A percentile compares a stretch with the other conserved stretches of the same genome.
Conservation (phyloP, 345 rosid species). For the Pseudoturritis turrita region DNA sequence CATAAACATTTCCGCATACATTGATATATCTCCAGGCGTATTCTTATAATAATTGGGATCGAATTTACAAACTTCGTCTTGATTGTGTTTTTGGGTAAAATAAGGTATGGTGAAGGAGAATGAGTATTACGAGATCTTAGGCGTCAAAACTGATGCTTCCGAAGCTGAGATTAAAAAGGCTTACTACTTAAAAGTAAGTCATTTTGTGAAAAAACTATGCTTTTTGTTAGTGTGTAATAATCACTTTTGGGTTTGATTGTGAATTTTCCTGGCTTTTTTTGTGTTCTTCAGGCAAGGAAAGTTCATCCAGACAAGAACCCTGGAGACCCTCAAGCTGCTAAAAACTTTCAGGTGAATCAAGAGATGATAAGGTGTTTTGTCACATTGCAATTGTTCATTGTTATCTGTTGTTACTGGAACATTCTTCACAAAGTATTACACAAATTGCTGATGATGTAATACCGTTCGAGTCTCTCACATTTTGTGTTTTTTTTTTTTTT, state of each 20-base stretch:
- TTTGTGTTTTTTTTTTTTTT: not conserved
- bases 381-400: not conserved
- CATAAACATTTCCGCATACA: not conserved
- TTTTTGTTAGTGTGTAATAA: not conserved
- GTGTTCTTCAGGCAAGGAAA: conserved; percentile 59
- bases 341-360: conserved; percentile 72
- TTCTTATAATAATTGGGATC: not conserved
- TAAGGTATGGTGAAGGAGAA: conserved; percentile 64
- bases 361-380: not conserved
- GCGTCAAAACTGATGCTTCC: conserved; percentile 62
- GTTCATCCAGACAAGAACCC: conserved; percentile 99
- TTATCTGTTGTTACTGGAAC: not conserved
- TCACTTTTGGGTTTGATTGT: not conserved
- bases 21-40: not conserved
- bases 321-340: conserved; percentile 84
- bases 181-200: conserved; percentile 72
- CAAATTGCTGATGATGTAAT: not conserved
- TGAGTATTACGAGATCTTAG: conserved; percentile 65
- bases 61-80: not conserved
- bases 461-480: not conserved
- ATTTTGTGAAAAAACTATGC: not conserved
- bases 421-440: not conserved
- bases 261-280: not conserved
- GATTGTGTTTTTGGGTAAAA: not conserved
- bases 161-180: conserved; percentile 91